Conservation (phyloP, 352 stramenopile species). For the Aphanomyces euteiches region DNA sequence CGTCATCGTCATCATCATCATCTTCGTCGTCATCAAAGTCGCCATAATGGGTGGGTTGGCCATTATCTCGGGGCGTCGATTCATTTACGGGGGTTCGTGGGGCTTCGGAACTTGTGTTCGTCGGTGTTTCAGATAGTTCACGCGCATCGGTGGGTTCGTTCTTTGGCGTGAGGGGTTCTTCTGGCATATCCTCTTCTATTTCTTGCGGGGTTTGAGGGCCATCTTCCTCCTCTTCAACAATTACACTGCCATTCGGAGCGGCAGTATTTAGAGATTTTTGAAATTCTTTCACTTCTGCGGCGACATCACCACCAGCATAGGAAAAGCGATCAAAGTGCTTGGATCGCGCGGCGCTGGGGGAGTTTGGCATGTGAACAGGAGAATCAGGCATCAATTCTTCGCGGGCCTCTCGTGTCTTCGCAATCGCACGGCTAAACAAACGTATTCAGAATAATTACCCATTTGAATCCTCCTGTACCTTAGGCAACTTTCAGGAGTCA, state of each 20-base stretch:
- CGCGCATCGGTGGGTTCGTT: background rate
- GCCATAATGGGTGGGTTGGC: background rate
- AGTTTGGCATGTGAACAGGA: conserved; percentile 58
- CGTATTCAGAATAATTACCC: no score
- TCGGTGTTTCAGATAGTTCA: no score
- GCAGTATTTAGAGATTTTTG: background rate
- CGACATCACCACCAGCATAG: conserved; percentile 42
- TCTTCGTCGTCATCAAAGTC: conserved; percentile 19
- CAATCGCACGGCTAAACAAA: conserved; percentile 42
- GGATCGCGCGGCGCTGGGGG: conserved; percentile 47
- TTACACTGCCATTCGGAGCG: conserved; percentile 1
- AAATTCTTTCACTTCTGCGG: conserved; percentile 14
- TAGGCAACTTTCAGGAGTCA: conserved; percentile 63
- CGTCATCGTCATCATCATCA: conserved; percentile 24
- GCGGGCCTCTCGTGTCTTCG: conserved; percentile 61
- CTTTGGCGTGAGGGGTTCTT: background rate
- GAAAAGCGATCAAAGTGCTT: conserved; percentile 76
- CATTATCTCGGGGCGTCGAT: background rate
- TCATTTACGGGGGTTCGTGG: no score
- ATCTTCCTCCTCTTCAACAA: conserved; percentile 20
- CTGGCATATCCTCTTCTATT: background rate
- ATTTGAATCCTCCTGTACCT: conserved; percentile 16
- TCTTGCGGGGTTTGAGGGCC: conserved; percentile 2
- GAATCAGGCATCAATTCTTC: conserved; percentile 74
- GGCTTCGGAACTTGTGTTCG: background rate